These are phyloP conservation scores for Acacia crassicarpa DNA, from an alignment of 306 rosid species.

Conservation along the genomic window DNA sequence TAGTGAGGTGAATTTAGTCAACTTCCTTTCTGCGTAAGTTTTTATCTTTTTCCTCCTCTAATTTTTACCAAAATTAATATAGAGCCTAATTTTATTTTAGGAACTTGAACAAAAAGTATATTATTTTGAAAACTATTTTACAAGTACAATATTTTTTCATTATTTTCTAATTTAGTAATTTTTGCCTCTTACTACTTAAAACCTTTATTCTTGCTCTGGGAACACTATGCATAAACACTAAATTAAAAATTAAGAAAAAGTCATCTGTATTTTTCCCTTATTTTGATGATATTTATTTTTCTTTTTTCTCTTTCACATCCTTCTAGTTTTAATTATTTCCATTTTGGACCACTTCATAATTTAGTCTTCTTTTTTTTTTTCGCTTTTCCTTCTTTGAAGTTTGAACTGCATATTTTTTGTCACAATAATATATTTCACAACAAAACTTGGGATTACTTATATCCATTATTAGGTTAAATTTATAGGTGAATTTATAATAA, in stretches of 20 bases:
- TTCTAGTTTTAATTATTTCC: neutral
- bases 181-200: too few relatives aligned
- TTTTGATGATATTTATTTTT: too few relatives aligned
- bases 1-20: neutral
- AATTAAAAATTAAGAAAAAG: too few relatives aligned
- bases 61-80: constrained; percentile 9
- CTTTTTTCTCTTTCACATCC: neutral
- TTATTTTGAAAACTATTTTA: neutral
- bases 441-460: too few relatives aligned
- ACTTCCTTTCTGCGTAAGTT: neutral
- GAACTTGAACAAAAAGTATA: neutral
- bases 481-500: too few relatives aligned
- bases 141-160: too few relatives aligned
- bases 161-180: too few relatives aligned
- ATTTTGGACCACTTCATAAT: neutral
- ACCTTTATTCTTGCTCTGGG: too few relatives aligned
- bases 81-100: neutral
- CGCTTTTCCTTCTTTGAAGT: constrained; percentile 2
- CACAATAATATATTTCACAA: neutral
- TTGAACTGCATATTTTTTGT: neutral
- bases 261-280: too few relatives aligned
- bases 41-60: neutral
- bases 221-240: too few relatives aligned
- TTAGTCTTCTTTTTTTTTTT: neutral
- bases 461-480: too few relatives aligned